Percentiles rank a stretch among this genome's conserved stretches.
Conservation (phyloP, 805 yeast species). For the Candida taoyuanica region DNA sequence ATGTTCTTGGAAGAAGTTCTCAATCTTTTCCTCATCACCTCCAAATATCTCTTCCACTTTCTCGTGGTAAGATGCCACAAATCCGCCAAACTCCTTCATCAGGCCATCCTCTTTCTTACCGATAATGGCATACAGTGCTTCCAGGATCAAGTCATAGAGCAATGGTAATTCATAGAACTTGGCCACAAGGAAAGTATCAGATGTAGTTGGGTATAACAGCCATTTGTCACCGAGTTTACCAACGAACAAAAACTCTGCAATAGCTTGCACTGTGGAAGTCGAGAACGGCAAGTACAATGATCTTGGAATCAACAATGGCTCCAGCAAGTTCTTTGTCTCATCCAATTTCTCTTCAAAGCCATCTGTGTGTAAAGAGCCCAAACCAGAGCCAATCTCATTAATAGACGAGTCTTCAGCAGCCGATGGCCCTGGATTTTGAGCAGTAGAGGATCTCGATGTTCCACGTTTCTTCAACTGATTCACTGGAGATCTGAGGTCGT, state of each 20-base stretch:
- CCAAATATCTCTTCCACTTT: conserved; percentile 22
- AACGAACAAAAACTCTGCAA: conserved; percentile 69
- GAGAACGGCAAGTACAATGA: conserved; percentile 65
- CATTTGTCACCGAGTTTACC: conserved; percentile 77
- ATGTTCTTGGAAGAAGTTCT: conserved; percentile 24
- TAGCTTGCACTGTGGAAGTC: conserved; percentile 55
- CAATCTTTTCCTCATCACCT: conserved; percentile 23
- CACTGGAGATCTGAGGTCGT: conserved; percentile 19
- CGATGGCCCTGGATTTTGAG: conserved; percentile 2
- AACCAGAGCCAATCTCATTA: conserved; percentile 12
- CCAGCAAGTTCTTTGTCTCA: conserved; percentile 33
- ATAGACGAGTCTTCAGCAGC: conserved; percentile 16
- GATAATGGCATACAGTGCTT: conserved; percentile 63
- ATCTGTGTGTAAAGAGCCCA: conserved; percentile 14
- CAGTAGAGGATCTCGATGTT: conserved; percentile 19
- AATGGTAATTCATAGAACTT: conserved; percentile 66
- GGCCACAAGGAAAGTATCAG: conserved; percentile 58
- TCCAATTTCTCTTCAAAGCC: conserved; percentile 19
- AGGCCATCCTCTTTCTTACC: conserved; percentile 59
- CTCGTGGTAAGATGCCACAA: conserved; percentile 25
- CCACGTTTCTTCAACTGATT: conserved; percentile 17
- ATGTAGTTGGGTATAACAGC: conserved; percentile 63
- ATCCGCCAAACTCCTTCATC: conserved; percentile 25
- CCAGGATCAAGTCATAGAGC: conserved; percentile 63
- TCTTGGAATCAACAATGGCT: conserved; percentile 64